Base-by-base conservation (phyloP, 1,139 yeast genomes). In the Lodderomyces margitis region DNA sequence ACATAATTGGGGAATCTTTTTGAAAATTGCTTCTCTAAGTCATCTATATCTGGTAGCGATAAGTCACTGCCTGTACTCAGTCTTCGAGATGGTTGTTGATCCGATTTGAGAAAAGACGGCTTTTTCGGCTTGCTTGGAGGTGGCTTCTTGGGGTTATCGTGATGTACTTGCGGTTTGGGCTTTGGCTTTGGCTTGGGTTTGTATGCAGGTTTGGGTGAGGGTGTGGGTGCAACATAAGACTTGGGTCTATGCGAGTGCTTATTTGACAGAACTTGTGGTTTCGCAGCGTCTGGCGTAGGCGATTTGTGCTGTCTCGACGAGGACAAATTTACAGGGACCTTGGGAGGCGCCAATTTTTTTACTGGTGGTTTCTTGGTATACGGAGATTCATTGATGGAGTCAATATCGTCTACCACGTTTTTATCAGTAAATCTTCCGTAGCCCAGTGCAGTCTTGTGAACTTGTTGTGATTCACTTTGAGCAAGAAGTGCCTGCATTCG, bases 361-460 rank as follows among this genome's bases (percentile, higher is more conserved):
- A 38, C 31, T 37, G 43, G 37, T 24, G 40, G 33, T 12, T 37
- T 39, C 12, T 21, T 34, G 15, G 15, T 16, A 38, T 40, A 19
- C 30, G 39, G 40, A 15, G 46, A 39, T 15, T 44, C 47, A 46
- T 71, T 71, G 17, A 71, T 71, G 2, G 73, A 73, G 4, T 61
- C 63, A 17, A 71, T 53, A 39, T 71, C 76, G n/a, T 66, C 72
- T 6, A 55, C 52, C 20, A 56, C 69, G 20, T 57, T 57, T 11
- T 44, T 47, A 9, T 54, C 85, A 1, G 89, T 83, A 55, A 74
- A 84, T 52, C 78, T 77, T 2, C 95, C 95, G 56, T 87, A 87
- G 0, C 95, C 95, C 12, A 66, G 62, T 0, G 95, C 95, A 0
- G 89, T 81, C 52, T 76, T 80, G 16, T 68, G 57, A 0, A 75